phyloP scores from a whole-genome alignment of 2,329 filamentous ascomycete genomes.

The Colletotrichum musae region DNA sequence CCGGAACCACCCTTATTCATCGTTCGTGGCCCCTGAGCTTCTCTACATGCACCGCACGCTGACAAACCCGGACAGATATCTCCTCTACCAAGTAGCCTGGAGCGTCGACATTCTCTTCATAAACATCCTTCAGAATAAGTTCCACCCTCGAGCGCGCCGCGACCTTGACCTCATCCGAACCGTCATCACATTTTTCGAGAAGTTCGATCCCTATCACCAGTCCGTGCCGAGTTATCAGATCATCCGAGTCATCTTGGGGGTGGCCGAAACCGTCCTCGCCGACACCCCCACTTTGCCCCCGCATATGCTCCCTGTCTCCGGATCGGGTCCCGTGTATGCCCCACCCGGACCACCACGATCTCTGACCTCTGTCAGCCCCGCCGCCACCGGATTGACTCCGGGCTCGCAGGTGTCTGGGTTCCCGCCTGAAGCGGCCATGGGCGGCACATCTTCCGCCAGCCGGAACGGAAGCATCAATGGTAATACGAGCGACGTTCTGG shows the following conservation, averaged over 20 bases:
- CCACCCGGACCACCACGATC: background rate
- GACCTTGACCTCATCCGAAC: conserved; percentile 37
- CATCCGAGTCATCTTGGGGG: conserved; percentile 29
- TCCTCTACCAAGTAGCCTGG: conserved; percentile 33
- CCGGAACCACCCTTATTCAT: conserved; percentile 28
- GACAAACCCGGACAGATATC: conserved; percentile 12
- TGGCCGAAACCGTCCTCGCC: conserved; percentile 34
- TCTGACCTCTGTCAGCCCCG: background rate
- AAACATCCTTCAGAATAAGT: conserved; percentile 36
- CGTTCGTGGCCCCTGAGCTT: background rate
- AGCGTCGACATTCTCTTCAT: conserved; percentile 37
- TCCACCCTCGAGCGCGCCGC: conserved; percentile 23
- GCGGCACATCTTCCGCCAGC: background rate
- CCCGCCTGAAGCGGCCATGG: background rate
- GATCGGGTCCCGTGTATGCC: background rate
- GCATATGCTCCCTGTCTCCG: conserved; percentile 29
- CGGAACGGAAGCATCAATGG: conserved; percentile 21
- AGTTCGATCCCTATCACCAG: conserved; percentile 29
- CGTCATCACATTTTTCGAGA: conserved; percentile 35
- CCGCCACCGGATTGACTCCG: background rate
- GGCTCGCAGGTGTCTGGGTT: background rate
- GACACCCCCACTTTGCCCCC: conserved; percentile 35
- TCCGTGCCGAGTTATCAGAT: conserved; percentile 25
- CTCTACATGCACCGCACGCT: background rate
- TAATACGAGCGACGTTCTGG: conserved; percentile 12